Evolutionary conservation across 202 grass and related monocot genomes (phyloP), one percentile per base, ranked within the genome.

Genomic region (Elaeis oleifera): DNA sequence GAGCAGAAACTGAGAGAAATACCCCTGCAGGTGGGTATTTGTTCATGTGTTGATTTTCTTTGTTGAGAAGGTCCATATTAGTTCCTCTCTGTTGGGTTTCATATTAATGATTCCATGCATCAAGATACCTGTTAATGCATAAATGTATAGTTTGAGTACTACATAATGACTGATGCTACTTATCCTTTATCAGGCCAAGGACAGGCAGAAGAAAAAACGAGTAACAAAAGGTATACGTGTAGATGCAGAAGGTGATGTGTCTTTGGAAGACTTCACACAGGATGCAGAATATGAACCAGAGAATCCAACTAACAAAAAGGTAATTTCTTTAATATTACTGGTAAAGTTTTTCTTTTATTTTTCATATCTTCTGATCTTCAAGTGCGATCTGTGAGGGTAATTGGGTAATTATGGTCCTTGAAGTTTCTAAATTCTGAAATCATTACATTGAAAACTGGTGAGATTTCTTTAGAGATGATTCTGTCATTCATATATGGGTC

Each of bases 1-100:
- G 78, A 84, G 54, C 94, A 99, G 48, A 99, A 99, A 78, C 79
- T 99, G 64, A 99, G 84, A 81, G 88, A 99, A 86, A 84, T 99
- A 86, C 87, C 88, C n/a, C 77, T 84, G 73, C 94, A 94, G 94
- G 88, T 99, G 80, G 68, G 32, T 68, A 59, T 44, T 44, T 44
- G 36, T 62, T 49, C 31, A 31, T 56, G 20, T 60, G 51, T 63
- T 70, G 53, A 62, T 36, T 57, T 51, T 28, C 27, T 60, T 67
- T 23, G 52, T 63, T 51, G 16, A 31, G 28, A 6, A 6, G 28
- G 28, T 5, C 36, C 36, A 11, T 44, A 44, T 28, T 39, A 39
- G 32, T 39, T 11, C 32, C 32, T 39, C 32, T 39, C 32, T 39
- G 32, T 39, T 39, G 32, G 6, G 32, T 39, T 39, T 39, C 8